Percentiles rank a stretch among this genome's conserved stretches.
Conservation (phyloP, 2,329 filamentous ascomycete genomes). For the Aspergillus sp. region DNA sequence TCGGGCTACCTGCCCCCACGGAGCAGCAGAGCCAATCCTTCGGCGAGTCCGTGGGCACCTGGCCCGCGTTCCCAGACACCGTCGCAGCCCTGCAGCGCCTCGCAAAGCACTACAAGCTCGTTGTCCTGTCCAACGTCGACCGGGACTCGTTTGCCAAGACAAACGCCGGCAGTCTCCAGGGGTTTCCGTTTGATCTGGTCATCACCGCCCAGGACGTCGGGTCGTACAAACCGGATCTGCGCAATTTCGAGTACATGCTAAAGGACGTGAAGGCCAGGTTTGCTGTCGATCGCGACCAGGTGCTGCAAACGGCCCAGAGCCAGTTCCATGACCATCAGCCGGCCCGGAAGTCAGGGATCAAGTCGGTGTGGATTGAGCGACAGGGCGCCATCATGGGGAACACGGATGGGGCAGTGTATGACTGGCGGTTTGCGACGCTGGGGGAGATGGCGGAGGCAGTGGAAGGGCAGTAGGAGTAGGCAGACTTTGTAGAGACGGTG, state of each 20-base stretch:
- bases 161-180: slow-evolving; percentile 40
- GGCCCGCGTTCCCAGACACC: slow-evolving; percentile 51
- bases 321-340: slow-evolving; percentile 59
- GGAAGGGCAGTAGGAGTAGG: slow-evolving; percentile 2
- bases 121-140: slow-evolving; percentile 51
- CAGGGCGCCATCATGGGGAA: slow-evolving; percentile 34
- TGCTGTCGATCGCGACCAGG: slow-evolving; percentile 46
- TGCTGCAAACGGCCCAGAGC: slow-evolving; percentile 62
- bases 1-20: slow-evolving; percentile 13
- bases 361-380: slow-evolving; percentile 55
- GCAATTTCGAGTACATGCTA: slow-evolving; percentile 60
- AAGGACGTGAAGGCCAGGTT: slow-evolving; percentile 44
- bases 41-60: slow-evolving; percentile 40
- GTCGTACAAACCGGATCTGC: slow-evolving; percentile 56
- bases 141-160: slow-evolving; percentile 41
- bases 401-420: slow-evolving; percentile 32
- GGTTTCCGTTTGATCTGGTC: slow-evolving; percentile 50
- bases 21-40: slow-evolving; percentile 36
- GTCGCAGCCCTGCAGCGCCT: slow-evolving; percentile 44
- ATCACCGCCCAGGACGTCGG: slow-evolving; percentile 65
- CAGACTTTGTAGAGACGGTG: no score
- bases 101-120: slow-evolving; percentile 43
- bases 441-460: slow-evolving; percentile 50
- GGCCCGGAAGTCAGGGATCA: slow-evolving; percentile 50
- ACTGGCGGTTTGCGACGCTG: slow-evolving; percentile 51